These are phyloP conservation scores for Clarireedia hainanense DNA, from an alignment of 2,329 filamentous ascomycete genomes.

Conservation along the genomic window DNA sequence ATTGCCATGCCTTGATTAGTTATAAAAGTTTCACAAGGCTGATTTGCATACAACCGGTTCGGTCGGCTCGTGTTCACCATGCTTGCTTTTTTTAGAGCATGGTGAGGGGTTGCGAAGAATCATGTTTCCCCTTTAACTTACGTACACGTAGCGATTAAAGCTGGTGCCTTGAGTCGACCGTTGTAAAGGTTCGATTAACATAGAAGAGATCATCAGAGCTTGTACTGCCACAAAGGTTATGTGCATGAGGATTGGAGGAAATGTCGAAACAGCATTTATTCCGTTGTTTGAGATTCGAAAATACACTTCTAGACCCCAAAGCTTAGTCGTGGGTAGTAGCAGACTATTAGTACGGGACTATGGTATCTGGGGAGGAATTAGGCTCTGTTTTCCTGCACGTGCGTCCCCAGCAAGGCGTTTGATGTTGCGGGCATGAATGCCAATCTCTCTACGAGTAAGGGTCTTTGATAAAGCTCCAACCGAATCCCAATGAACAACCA, in stretches of 20 bases:
- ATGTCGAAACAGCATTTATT: no score
- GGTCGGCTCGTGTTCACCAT: not conserved
- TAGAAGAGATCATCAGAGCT: no score
- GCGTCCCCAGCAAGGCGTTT: no score
- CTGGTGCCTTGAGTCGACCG: slow-evolving; percentile 1
- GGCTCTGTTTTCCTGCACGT: no score
- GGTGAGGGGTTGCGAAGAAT: not conserved
- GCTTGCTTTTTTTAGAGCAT: not conserved
- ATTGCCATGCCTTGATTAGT: slow-evolving; percentile 5
- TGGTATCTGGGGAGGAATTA: no score
- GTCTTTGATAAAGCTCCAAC: not conserved
- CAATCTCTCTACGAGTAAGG: no score
- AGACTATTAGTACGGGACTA: no score
- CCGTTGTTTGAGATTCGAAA: no score
- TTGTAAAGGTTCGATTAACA: not conserved
- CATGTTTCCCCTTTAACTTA: not conserved
- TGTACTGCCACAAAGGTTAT: not conserved
- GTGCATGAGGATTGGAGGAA: not conserved
- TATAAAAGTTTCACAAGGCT: slow-evolving; percentile 15
- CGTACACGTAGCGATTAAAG: not conserved
- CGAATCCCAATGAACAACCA: not conserved
- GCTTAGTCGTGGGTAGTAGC: not conserved
- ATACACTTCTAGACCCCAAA: not conserved
- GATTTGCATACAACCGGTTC: slow-evolving; percentile 8
- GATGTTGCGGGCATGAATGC: no score